Evolutionary conservation across 2,329 filamentous ascomycete species (phyloP).

Genomic region (Fusarium multiceps): DNA sequence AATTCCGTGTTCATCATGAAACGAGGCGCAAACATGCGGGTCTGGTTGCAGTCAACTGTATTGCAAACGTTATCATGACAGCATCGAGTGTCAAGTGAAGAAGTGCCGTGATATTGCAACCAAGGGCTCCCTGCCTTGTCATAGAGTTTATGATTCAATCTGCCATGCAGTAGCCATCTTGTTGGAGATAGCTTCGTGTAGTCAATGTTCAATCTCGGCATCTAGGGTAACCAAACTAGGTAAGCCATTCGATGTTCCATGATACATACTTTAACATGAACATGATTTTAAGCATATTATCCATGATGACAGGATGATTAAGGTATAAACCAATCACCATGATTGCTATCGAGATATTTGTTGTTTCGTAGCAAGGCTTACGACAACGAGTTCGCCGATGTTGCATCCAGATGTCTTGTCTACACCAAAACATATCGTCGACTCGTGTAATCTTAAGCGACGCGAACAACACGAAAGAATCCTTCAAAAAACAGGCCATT

Average conservation of each 20-base stretch:
- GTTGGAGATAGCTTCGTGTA: not conserved
- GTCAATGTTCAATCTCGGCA: not conserved
- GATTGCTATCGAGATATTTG: not conserved
- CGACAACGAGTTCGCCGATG: not conserved
- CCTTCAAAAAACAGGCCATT: slow-evolving; percentile 15
- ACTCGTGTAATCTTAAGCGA: slow-evolving; percentile 4
- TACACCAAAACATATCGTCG: not conserved
- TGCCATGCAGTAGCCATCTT: not conserved
- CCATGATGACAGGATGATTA: not conserved
- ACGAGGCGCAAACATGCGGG: not conserved
- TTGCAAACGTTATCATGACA: not conserved
- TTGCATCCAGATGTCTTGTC: not conserved
- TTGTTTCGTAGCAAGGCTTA: not conserved
- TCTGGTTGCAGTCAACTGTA: not conserved
- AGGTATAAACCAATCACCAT: too few relatives aligned
- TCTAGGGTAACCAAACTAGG: not conserved
- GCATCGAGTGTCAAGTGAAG: too few relatives aligned
- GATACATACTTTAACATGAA: not conserved
- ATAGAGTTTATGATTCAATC: not conserved
- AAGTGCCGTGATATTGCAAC: not conserved
- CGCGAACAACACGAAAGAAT: not conserved
- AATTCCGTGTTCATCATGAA: not conserved
- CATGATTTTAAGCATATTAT: not conserved
- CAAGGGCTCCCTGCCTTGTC: not conserved
- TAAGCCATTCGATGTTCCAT: not conserved